A percentile compares a stretch with the other conserved stretches of the same genome.
These are phyloP conservation scores for Fusarium subglutinans DNA, from an alignment of 2,329 filamentous ascomycete genomes.

Conservation along the genomic window DNA sequence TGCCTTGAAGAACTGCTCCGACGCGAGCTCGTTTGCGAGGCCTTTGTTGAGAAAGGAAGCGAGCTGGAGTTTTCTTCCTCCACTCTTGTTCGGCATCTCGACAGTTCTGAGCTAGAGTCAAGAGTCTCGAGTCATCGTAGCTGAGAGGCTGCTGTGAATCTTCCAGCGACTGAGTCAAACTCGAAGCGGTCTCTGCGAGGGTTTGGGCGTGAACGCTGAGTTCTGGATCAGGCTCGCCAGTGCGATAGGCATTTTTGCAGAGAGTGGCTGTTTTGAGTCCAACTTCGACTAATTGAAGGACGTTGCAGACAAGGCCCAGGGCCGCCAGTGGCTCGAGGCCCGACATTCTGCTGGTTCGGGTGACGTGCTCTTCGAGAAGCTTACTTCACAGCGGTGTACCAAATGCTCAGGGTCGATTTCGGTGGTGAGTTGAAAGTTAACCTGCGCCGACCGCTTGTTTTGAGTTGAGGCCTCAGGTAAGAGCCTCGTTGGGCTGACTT, in stretches of 20 bases:
- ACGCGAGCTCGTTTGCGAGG: accelerated
- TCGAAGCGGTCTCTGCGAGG: accelerated
- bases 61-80: neutral
- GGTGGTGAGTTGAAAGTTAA: accelerated
- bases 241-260: neutral
- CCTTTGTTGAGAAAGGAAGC: accelerated
- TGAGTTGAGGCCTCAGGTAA: neutral
- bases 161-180: accelerated
- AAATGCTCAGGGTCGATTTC: neutral
- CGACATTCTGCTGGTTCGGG: accelerated
- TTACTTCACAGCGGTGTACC: accelerated
- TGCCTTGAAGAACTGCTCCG: accelerated
- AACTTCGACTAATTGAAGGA: accelerated
- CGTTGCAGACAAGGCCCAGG: accelerated
- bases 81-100: neutral
- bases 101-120: accelerated
- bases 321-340: neutral
- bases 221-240: accelerated
- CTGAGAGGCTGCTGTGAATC: accelerated
- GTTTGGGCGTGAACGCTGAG: accelerated
- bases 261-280: accelerated
- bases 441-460: accelerated
- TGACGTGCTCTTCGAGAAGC: neutral
- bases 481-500: neutral
- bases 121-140: accelerated